Evolutionary conservation across 2,329 filamentous ascomycete genomes (phyloP), one percentile per base, ranked within the genome.

Genomic region (Xylaria sp.): DNA sequence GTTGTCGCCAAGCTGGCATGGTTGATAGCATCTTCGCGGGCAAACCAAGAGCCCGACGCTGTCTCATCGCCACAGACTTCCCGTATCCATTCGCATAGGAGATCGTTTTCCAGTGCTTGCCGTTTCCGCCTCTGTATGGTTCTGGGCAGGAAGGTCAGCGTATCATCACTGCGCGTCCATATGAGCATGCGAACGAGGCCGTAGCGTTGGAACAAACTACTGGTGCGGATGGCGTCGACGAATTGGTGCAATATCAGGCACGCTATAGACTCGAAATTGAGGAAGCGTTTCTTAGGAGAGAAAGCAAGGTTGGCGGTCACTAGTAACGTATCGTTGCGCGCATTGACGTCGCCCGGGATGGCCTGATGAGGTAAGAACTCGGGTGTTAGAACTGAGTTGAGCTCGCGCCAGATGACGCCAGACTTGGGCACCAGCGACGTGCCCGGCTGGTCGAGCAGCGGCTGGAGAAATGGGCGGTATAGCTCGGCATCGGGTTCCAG

Each of bases 111-210:
- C 4, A 90, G 72, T 4, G 85, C 80, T 21, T 81, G 73, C 46
- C 87, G 87, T 41, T 76, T 81, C n/a, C 89, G 84, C 1, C 79
- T 74, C 33, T 79, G 74, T 2, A 90, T 71, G 1, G 79, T 77
- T 54, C 84, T 84, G 0, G 93, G 90, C 7, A 97, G 60, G 1
- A 91, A 67, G 1, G 74, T 64, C 6, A 75, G 70, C 65, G 86
- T 86, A 58, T 92, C 89, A 0, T 84, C 79, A 43, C 88, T 80
- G 1, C 85, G 82, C 3, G 88, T 71, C 88, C 93, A 93, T 38
- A 93, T 73, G 1, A 98, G 81, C 80, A 94, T 89, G 49, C 93
- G 87, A 3, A 96, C 88, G 17, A 88, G 83, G 3, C 94, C 94
- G 72, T 92, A 93, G 27, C 81, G 80, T 68, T 97, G 90, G 68